These are phyloP conservation scores for Pulveroboletus sp. DNA, from an alignment of 768 basidiomycete species.

Conservation along the genomic window DNA sequence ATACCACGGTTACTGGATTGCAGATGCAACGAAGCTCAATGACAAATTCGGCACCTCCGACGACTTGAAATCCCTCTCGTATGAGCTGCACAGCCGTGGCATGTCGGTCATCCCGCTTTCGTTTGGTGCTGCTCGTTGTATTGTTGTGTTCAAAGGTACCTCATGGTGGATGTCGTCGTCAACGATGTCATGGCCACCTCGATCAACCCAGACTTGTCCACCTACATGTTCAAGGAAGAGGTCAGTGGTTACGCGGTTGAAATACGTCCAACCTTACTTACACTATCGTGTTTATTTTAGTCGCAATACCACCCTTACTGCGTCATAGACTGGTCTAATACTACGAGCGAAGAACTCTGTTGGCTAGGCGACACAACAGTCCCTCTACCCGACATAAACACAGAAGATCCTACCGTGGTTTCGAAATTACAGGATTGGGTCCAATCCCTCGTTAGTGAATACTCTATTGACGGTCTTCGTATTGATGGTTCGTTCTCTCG, in stretches of 20 bases:
- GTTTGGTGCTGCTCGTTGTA: neutral
- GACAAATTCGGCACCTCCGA: conserved; percentile 64
- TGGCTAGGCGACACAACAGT: conserved; percentile 80
- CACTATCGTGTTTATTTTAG: conserved; percentile 26
- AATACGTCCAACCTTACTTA: conserved; percentile 2
- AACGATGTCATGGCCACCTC: conserved; percentile 82
- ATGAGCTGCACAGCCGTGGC: conserved; percentile 61
- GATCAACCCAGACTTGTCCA: conserved; percentile 56
- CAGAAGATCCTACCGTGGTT: conserved; percentile 59
- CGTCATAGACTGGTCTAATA: conserved; percentile 63
- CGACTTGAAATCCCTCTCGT: conserved; percentile 64
- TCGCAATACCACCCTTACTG: conserved; percentile 78
- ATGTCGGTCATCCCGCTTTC: conserved; percentile 44
- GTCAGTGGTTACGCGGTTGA: conserved; percentile 30
- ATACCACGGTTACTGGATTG: conserved; percentile 85
- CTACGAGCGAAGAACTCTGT: conserved; percentile 66
- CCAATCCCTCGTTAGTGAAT: conserved; percentile 58
- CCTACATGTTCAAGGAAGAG: conserved; percentile 62
- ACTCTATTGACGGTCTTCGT: conserved; percentile 79
- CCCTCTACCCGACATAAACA: conserved; percentile 76
- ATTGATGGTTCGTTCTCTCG: conserved; percentile 53
- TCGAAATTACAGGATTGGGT: conserved; percentile 68
- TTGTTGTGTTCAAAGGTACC: conserved; percentile 40
- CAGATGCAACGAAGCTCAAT: conserved; percentile 65
- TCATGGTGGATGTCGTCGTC: conserved; percentile 83